These are phyloP conservation scores for Lipomyces starkeyi DNA, from an alignment of 805 yeast species.

Conservation along the genomic window DNA sequence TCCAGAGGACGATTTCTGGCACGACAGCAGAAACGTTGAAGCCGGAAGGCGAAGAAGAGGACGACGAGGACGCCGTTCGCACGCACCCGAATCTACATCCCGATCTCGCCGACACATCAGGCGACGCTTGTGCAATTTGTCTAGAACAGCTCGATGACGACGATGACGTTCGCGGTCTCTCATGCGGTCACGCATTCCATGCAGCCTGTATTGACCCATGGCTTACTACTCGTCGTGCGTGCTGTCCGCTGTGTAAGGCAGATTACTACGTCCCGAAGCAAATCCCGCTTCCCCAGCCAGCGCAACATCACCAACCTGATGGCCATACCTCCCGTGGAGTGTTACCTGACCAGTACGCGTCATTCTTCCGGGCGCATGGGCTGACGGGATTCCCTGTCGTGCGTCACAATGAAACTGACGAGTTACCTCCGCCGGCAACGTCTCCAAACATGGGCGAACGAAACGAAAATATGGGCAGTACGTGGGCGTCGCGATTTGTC, in stretches of 20 bases:
- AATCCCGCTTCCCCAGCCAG: slow-evolving; percentile 9
- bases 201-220: slow-evolving; percentile 81
- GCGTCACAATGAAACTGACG: neutral
- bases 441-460: neutral
- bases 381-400: neutral
- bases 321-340: neutral
- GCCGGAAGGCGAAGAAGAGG: slow-evolving; percentile 20
- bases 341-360: neutral
- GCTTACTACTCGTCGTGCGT: slow-evolving; percentile 74
- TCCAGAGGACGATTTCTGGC: neutral
- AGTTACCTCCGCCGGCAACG: slow-evolving; percentile 5
- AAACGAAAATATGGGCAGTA: neutral
- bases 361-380: neutral
- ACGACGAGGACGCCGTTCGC: slow-evolving; percentile 37
- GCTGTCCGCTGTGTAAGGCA: slow-evolving; percentile 83
- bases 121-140: slow-evolving; percentile 81
- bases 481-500: slow-evolving; percentile 9
- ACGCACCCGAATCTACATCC: slow-evolving; percentile 33
- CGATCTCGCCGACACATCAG: slow-evolving; percentile 41
- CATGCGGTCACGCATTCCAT: slow-evolving; percentile 86
- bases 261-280: slow-evolving; percentile 55
- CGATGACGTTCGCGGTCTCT: slow-evolving; percentile 70
- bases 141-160: slow-evolving; percentile 67
- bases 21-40: neutral
- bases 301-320: neutral